Conservation (phyloP, 495 filamentous ascomycete species). For the Aspergillus carlsbadensis region DNA sequence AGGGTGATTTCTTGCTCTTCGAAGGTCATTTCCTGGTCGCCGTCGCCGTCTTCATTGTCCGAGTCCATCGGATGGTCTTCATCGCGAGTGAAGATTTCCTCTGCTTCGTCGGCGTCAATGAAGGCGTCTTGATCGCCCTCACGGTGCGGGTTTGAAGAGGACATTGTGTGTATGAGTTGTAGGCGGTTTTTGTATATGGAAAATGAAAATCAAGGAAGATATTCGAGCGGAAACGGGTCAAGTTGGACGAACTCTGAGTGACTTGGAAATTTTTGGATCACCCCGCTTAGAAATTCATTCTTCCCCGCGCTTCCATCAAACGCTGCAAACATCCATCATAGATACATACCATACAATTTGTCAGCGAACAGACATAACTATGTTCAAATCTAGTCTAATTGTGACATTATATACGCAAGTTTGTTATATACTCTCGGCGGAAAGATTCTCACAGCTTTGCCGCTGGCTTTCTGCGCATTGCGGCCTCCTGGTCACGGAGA, state of each 20-base stretch:
- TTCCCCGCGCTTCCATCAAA: slow-evolving; percentile 34
- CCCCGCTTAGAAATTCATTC: slow-evolving; percentile 46
- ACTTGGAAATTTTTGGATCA: slow-evolving; percentile 17
- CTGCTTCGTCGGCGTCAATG: slow-evolving; percentile 69
- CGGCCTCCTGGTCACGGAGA: slow-evolving; percentile 77
- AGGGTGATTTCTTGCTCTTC: slow-evolving; percentile 72
- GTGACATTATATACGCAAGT: slow-evolving; percentile 6
- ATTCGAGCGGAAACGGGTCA: background rate
- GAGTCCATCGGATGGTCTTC: slow-evolving; percentile 74
- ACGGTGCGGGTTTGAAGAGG: slow-evolving; percentile 43
- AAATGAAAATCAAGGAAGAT: background rate
- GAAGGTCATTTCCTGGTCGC: slow-evolving; percentile 59
- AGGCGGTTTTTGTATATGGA: background rate
- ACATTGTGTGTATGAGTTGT: slow-evolving; percentile 32
- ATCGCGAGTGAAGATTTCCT: slow-evolving; percentile 66
- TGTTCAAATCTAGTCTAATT: background rate
- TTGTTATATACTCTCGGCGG: background rate
- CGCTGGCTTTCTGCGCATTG: slow-evolving; percentile 60
- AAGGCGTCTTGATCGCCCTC: slow-evolving; percentile 52
- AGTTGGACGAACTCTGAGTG: background rate
- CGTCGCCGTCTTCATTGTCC: slow-evolving; percentile 48
- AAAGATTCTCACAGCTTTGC: slow-evolving; percentile 48
- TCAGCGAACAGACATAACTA: background rate
- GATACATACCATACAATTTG: background rate
- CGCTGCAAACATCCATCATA: slow-evolving; percentile 30